Base-by-base conservation (phyloP, 2,329 filamentous ascomycete genomes). In the Eurotiales sp. region DNA sequence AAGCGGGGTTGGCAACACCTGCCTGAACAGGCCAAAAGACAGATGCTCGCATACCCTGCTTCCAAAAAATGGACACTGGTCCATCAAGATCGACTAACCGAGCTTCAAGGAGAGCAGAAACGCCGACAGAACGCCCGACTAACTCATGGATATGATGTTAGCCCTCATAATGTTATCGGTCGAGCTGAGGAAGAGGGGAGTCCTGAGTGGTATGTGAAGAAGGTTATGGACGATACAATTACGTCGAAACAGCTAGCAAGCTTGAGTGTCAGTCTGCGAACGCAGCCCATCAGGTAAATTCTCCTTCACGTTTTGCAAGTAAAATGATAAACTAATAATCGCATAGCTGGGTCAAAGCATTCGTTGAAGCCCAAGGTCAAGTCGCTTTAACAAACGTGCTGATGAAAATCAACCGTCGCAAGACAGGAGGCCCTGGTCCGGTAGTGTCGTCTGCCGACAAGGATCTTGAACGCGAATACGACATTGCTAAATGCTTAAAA, bases 11-110 rank as follows among this genome's bases (percentile, higher is more conserved):
- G 91, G 89, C 93, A 96, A 73, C 95, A 95, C 70, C 76, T 99
- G 58, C 93, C 93, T 4, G 93, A 99, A 65, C 90, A 96, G 73
- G 93, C 93, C 25, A 84, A 87, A 60, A 81, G 92, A 55, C 93
- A 97, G 75, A 97, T 99, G 92, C 82, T 93, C 72, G 90, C 90
- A 32, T 97, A 99, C 67, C 89, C 91, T 12, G 82, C 93, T 8
- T 83, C 85, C 58, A 97, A 97, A 78, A 99, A 97, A 73, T 99
- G 93, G 93, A 96, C 90, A 1, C 76, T 99, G 54, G 87, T 99
- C 46, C 87, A 97, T 68, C 92, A 99, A 72, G 93, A 99, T 72
- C 86, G 89, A 56, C 78, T 99, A 61, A 89, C 90, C 6, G 92
- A 97, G 71, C 88, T 86, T 80, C 91, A 97, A 75, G 90, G 90